Evolutionary conservation across 352 stramenopile species (phyloP).

Genomic region (Pythium dissotocum): DNA sequence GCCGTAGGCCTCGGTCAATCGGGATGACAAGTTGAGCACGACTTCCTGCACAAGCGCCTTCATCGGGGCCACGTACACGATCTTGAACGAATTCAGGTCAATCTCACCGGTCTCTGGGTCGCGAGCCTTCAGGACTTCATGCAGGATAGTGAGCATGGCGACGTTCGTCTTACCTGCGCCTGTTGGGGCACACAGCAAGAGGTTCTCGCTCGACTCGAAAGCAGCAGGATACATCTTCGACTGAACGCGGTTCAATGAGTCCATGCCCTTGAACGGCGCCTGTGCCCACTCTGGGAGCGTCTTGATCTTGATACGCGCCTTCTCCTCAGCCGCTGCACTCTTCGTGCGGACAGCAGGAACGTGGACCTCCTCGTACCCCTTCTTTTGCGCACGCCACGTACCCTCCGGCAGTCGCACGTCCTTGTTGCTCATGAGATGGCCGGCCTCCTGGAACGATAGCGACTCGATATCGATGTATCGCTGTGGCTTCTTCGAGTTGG

Average conservation of each 20-base stretch:
- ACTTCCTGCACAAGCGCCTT: conserved; percentile 99
- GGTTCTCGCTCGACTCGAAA: conserved; percentile 95
- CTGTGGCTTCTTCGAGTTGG: conserved; percentile 57
- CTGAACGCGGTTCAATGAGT: conserved; percentile 99
- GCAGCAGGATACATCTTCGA: conserved; percentile 95
- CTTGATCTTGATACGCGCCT: conserved; percentile 85
- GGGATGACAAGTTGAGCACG: conserved; percentile 96
- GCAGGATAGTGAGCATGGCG: conserved; percentile 98
- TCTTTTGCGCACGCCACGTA: conserved; percentile 97
- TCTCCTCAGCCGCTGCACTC: conserved; percentile 68
- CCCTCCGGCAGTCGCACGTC: conserved; percentile 95
- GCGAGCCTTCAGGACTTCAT: conserved; percentile 95
- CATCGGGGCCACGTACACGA: conserved; percentile 99
- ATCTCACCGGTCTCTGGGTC: conserved; percentile 83
- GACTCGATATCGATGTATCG: conserved; percentile 95
- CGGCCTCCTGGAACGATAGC: conserved; percentile 94
- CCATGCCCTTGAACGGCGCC: conserved; percentile 96
- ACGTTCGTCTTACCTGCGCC: conserved; percentile 99
- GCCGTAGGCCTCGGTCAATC: conserved; percentile 91
- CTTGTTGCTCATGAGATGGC: conserved; percentile 99
- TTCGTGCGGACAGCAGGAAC: conserved; percentile 95
- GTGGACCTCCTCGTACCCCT: conserved; percentile 98
- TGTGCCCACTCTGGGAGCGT: conserved; percentile 96
- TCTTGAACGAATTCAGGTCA: conserved; percentile 98
- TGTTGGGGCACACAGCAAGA: conserved; percentile 98